phyloP scores from a whole-genome alignment of 441 rosid genomes.

The Omphalea diandra region DNA sequence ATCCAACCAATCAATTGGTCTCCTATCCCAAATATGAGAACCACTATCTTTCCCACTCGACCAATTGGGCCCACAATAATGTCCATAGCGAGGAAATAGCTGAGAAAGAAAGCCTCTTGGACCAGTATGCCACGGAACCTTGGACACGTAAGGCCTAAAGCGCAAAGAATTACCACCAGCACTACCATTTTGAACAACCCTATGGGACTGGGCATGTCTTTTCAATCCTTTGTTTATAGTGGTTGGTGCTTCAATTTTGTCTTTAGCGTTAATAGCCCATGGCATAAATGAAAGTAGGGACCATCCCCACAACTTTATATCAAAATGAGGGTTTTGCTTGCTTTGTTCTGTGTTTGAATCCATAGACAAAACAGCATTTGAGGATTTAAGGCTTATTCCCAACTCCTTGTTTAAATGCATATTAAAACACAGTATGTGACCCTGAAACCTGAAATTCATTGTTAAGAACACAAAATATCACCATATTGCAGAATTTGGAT shows the following conservation, averaged over 20 bases:
- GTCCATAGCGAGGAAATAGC: slow-evolving; percentile 92
- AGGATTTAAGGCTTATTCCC: slow-evolving; percentile 36
- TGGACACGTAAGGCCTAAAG: slow-evolving; percentile 87
- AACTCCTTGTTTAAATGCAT: slow-evolving; percentile 34
- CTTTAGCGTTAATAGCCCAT: slow-evolving; percentile 34
- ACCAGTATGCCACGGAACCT: slow-evolving; percentile 98
- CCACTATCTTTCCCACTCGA: slow-evolving; percentile 93
- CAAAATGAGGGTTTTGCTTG: slow-evolving; percentile 35
- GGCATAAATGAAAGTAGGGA: slow-evolving; percentile 58
- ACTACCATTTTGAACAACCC: slow-evolving; percentile 20
- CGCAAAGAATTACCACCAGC: slow-evolving; percentile 40
- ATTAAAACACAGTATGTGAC: slow-evolving; percentile 40
- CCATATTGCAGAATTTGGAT: slow-evolving; percentile 22
- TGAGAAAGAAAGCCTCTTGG: slow-evolving; percentile 83
- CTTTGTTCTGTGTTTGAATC: slow-evolving; percentile 28
- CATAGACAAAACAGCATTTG: slow-evolving; percentile 18
- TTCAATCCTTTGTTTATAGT: slow-evolving; percentile 55
- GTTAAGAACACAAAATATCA: slow-evolving; percentile 19
- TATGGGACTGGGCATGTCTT: slow-evolving; percentile 40
- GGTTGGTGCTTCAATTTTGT: slow-evolving; percentile 26
- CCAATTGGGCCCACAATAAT: slow-evolving; percentile 99
- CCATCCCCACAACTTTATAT: slow-evolving; percentile 55
- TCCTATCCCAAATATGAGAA: slow-evolving; percentile 82
- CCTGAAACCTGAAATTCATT: slow-evolving; percentile 46
- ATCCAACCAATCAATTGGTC: slow-evolving; percentile 97